A percentile compares a stretch with the other conserved stretches of the same genome.
These are phyloP conservation scores for Clavispora carvajalis DNA, from an alignment of 805 yeast genomes.

Conservation along the genomic window DNA sequence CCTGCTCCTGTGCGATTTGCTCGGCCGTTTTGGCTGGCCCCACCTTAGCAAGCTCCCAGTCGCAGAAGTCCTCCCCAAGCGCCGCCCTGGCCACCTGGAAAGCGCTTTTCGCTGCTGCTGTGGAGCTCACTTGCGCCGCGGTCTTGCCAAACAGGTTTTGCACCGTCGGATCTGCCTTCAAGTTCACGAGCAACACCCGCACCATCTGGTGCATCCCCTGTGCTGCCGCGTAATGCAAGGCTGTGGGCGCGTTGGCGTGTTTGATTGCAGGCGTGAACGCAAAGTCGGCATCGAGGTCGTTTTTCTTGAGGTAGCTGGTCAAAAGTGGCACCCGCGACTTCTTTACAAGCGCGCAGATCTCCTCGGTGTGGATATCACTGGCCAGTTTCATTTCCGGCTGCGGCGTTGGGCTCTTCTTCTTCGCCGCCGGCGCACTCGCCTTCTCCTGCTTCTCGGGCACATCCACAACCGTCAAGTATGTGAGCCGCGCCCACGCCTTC, in stretches of 20 bases:
- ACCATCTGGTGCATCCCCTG: slow-evolving; percentile 66
- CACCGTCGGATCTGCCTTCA: slow-evolving; percentile 68
- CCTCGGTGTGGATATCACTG: slow-evolving; percentile 49
- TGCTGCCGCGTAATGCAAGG: slow-evolving; percentile 73
- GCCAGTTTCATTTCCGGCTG: slow-evolving; percentile 7
- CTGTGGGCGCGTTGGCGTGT: slow-evolving; percentile 58
- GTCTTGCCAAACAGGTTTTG: slow-evolving; percentile 52
- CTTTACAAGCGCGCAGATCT: slow-evolving; percentile 55
- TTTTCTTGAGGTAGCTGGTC: slow-evolving; percentile 52
- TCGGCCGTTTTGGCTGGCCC: slow-evolving; percentile 57
- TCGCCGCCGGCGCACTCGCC: slow-evolving; percentile 14
- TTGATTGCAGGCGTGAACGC: slow-evolving; percentile 49
- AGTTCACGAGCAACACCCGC: slow-evolving; percentile 50
- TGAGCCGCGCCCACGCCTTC: slow-evolving; percentile 75
- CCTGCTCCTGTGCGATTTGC: slow-evolving; percentile 42
- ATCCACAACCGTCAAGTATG: slow-evolving; percentile 50
- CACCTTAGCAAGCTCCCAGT: slow-evolving; percentile 68
- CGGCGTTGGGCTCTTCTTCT: slow-evolving; percentile 14
- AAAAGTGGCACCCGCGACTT: slow-evolving; percentile 76
- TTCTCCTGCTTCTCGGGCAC: slow-evolving; percentile 41
- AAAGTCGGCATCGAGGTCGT: slow-evolving; percentile 51
- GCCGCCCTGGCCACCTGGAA: slow-evolving; percentile 65
- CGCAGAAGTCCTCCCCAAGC: slow-evolving; percentile 63
- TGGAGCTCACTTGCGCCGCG: slow-evolving; percentile 61
- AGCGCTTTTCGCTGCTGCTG: slow-evolving; percentile 40